Evolutionary conservation across 108 stramenopile species (phyloP), one percentile per base, ranked within the genome.

Genomic region (Ochromonas danica): DNA sequence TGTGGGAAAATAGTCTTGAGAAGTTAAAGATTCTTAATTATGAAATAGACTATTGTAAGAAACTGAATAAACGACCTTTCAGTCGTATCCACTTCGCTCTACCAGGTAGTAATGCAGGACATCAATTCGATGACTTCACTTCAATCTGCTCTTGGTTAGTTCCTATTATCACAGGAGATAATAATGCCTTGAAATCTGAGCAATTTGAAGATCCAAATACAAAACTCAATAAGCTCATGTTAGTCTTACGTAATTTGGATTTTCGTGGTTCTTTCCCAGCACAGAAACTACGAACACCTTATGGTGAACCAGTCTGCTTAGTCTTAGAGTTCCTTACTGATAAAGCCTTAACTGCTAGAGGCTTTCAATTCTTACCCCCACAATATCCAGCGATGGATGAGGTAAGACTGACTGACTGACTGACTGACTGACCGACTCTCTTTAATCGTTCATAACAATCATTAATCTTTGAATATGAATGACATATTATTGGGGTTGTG

Each of bases 171-270:
- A 88, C 81, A 42, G 67, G 82, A 61, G 78, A 85, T 51, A 45
- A 57, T 40, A 27, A 84, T 43, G 17, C 40, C 40, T 84, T 88
- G 62, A 10, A 61, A 57, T 71, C 86, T 1, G 88, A 88, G 63
- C 70, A 87, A 45, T 86, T 70, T 43, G 89, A 90, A 62, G 88
- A 90, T 39, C 88, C 89, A 1, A 90, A 84, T 81, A 89, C 87
- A 3, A 70, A 72, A 35, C 84, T 75, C 1, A 88, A 90, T 62
- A 90, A 89, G 45, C 35, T 90, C 36, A 88, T 89, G 87, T 78
- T 88, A 35, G 87, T 87, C 30, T 79, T 90, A 22, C 78, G 80
- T 42, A 43, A 67, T 0, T 45, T 88, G 33, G 86, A 82, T 31
- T 89, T 85, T 39, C 87, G 84, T 39, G 40, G 62, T 3, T 84